Percentiles rank a stretch among this genome's conserved stretches.
Conservation (phyloP, 2,329 filamentous ascomycete genomes). For the Xylariaceae sp. region DNA sequence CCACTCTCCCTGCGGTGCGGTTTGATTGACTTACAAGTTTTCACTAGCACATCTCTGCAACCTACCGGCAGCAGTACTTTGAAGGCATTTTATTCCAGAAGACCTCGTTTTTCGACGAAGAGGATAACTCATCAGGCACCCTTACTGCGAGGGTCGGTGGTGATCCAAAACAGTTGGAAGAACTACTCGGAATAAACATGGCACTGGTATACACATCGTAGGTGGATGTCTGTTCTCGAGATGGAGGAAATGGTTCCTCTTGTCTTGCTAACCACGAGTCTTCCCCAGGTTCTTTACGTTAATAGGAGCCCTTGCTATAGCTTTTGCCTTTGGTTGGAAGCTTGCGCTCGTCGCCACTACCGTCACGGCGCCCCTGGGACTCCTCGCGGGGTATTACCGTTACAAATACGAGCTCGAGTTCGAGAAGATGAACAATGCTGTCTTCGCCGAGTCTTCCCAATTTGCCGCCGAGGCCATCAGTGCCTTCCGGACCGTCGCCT, state of each 20-base stretch:
- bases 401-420: slow-evolving; percentile 59
- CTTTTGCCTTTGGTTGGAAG: slow-evolving; percentile 73
- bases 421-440: slow-evolving; percentile 60
- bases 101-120: slow-evolving; percentile 55
- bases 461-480: slow-evolving; percentile 70
- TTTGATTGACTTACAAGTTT: slow-evolving; percentile 6
- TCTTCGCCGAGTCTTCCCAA: slow-evolving; percentile 66
- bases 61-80: slow-evolving; percentile 57
- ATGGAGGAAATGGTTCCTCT: not conserved
- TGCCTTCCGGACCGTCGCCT: slow-evolving; percentile 66
- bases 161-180: slow-evolving; percentile 56
- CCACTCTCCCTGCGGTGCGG: not conserved
- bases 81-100: slow-evolving; percentile 54
- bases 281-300: slow-evolving; percentile 51
- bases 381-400: slow-evolving; percentile 45
- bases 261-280: slow-evolving; percentile 3
- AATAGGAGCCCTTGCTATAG: slow-evolving; percentile 57
- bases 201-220: slow-evolving; percentile 54
- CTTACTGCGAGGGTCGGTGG: slow-evolving; percentile 51
- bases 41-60: slow-evolving; percentile 41
- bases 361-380: slow-evolving; percentile 49
- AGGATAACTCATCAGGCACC: slow-evolving; percentile 55
- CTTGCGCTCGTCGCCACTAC: slow-evolving; percentile 62
- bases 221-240: slow-evolving; percentile 1
- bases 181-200: slow-evolving; percentile 59